Evolutionary conservation across 2,329 filamentous ascomycete species (phyloP).

Genomic region (Apiospora koreana): DNA sequence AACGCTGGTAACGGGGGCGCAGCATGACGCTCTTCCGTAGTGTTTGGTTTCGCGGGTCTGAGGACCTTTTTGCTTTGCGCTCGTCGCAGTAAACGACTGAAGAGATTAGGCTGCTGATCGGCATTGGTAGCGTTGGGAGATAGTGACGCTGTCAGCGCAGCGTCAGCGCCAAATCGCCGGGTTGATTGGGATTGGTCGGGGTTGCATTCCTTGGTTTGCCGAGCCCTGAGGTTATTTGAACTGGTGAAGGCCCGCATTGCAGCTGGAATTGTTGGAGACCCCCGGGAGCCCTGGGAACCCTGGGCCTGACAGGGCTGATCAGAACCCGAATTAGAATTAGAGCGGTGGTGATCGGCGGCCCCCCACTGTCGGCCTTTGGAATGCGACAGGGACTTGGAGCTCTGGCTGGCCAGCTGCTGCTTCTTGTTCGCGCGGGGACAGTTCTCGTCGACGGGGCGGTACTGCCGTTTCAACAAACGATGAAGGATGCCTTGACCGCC

Average conservation of each 20-base stretch:
- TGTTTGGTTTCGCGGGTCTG: neutral
- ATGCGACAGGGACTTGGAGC: neutral
- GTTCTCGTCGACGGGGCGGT: neutral
- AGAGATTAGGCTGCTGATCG: neutral
- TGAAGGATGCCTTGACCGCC: neutral
- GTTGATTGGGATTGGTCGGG: neutral
- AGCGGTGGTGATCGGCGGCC: neutral
- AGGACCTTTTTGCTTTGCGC: neutral
- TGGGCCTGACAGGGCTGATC: neutral
- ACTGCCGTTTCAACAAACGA: neutral
- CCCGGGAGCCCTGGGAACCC: neutral
- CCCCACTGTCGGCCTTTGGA: neutral
- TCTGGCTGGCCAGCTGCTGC: neutral
- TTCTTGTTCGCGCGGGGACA: neutral
- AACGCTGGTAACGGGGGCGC: neutral
- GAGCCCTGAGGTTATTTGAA: neutral
- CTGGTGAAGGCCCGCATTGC: neutral
- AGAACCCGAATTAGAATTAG: neutral
- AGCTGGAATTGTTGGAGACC: neutral
- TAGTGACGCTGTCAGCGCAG: neutral
- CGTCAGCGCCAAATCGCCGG: neutral
- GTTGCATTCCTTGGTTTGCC: neutral
- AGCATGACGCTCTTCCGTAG: neutral
- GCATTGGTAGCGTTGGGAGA: neutral
- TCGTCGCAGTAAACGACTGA: conserved; percentile 6